Percentiles rank a stretch among this genome's conserved stretches.
Conservation (phyloP, 2,329 filamentous ascomycete genomes). For the Sclerotinia sclerotiorum region DNA sequence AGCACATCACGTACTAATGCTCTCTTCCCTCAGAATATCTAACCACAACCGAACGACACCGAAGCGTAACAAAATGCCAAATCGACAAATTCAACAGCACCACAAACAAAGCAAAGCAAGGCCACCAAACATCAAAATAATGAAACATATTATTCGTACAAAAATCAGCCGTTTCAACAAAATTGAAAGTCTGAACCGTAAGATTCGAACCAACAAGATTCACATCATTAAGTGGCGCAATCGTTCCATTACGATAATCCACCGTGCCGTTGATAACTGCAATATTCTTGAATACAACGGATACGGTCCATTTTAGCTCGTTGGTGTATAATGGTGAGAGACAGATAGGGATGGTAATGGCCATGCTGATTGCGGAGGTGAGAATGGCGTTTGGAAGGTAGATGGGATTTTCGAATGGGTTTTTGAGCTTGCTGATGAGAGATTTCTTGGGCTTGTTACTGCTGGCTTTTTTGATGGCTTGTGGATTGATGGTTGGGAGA, state of each 20-base stretch:
- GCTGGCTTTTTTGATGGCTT: not conserved
- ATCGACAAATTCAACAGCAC: not conserved
- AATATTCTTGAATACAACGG: not conserved
- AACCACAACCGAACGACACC: not conserved
- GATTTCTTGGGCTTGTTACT: not conserved
- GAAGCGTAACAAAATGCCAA: not conserved
- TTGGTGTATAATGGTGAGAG: not conserved
- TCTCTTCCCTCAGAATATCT: not conserved
- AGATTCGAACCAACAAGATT: conserved; percentile 5
- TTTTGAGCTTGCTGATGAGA: not conserved
- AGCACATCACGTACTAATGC: not conserved
- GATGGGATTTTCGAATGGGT: too few species aligned
- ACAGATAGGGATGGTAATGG: not conserved
- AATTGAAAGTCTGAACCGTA: not conserved
- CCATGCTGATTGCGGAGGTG: not conserved
- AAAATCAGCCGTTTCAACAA: not conserved
- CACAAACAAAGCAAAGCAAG: not conserved
- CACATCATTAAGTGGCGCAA: not conserved
- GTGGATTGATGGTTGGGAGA: not conserved
- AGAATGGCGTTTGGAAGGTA: not conserved
- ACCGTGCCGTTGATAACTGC: not conserved
- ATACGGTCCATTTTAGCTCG: not conserved
- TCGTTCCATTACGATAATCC: not conserved
- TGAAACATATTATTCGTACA: not conserved
- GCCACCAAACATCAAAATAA: not conserved